Base-by-base conservation (phyloP, 148 eudicot genomes). In the Nepenthes mirabilis region DNA sequence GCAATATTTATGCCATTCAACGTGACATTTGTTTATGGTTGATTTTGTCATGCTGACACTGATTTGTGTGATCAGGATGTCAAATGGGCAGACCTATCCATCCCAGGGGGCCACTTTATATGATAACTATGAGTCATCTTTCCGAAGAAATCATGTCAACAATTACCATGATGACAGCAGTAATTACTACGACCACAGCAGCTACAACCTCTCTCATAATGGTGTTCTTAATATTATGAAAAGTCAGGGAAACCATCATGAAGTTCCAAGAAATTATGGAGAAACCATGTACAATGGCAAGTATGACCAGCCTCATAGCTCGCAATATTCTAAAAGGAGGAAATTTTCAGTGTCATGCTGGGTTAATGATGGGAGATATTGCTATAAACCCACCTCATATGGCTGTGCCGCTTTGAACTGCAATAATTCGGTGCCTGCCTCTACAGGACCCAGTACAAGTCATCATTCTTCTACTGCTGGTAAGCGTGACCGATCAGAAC, bases 401-500 rank as follows among this genome's bases (percentile, higher is more conserved):
- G 59, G 65, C 23, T 14, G 53, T 70, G 56, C 52, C 36, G 6
- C 58, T 40, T 50, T 58, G 52, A 70, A 77, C 35, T 35, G 66
- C 54, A 64, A 63, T 60, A 60, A 55, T 63, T 61, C 52, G n/a
- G 69, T 59, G 62, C 65, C 76, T 59, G 67, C 73, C 57, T 14
- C 67, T 55, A 32, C 75, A 9, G 75, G 73, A 62, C 63, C 75
- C 62, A 76, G 72, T 80, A 68, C 82, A 13, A 74, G 70, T 74
- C 69, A 68, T 36, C 61, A 57, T 47, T 51, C 69, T 12, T 47
- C 68, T 62, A 69, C 66, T 40, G 53, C 67, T 36, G 73, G 79
- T 67, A 93, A 93, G 65, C 91, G 98, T 36, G 84, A 76, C 59
- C 84, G 96, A 1, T 66, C 81, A 4, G 65, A 45, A 40, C 67